A percentile compares a stretch with the other conserved stretches of the same genome.
phyloP scores from a whole-genome alignment of 768 basidiomycete genomes.

The Boletus patriciae region DNA sequence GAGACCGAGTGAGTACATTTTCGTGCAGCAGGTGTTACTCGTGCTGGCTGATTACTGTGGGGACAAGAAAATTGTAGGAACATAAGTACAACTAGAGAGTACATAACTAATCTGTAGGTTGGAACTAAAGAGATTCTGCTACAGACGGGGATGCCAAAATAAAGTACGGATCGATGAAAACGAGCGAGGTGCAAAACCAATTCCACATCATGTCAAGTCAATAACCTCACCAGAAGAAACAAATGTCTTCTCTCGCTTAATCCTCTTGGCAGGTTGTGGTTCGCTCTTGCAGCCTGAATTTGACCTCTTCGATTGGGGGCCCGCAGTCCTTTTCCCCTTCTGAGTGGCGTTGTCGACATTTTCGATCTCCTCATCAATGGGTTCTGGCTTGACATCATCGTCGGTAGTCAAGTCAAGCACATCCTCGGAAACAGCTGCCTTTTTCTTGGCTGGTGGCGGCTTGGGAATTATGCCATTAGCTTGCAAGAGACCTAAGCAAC shows the following conservation, averaged over 20 bases:
- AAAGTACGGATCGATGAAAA: background rate
- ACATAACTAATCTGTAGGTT: background rate
- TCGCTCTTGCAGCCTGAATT: background rate
- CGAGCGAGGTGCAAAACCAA: background rate
- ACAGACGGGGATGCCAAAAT: background rate
- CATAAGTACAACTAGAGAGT: background rate
- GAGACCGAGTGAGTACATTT: background rate
- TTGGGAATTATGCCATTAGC: constrained; percentile 29
- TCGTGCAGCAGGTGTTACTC: background rate
- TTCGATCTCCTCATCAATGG: constrained; percentile 6
- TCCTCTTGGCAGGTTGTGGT: constrained; percentile 23
- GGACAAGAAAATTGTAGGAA: background rate
- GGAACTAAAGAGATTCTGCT: background rate
- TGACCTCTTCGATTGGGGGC: constrained; percentile 5
- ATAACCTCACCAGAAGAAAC: constrained; percentile 27
- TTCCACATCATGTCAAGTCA: constrained; percentile 28
- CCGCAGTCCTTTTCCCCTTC: background rate
- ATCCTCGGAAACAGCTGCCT: background rate
- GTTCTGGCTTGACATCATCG: constrained; percentile 11
- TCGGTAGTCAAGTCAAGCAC: constrained; percentile 25
- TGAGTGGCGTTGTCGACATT: constrained; percentile 1
- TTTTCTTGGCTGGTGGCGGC: constrained; percentile 4
- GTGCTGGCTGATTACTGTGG: background rate
- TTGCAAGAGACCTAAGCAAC: constrained; percentile 24
- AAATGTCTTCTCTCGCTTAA: constrained; percentile 24